Base-by-base conservation (phyloP, 2,329 filamentous ascomycete species). In the Neofusicoccum parvum region DNA sequence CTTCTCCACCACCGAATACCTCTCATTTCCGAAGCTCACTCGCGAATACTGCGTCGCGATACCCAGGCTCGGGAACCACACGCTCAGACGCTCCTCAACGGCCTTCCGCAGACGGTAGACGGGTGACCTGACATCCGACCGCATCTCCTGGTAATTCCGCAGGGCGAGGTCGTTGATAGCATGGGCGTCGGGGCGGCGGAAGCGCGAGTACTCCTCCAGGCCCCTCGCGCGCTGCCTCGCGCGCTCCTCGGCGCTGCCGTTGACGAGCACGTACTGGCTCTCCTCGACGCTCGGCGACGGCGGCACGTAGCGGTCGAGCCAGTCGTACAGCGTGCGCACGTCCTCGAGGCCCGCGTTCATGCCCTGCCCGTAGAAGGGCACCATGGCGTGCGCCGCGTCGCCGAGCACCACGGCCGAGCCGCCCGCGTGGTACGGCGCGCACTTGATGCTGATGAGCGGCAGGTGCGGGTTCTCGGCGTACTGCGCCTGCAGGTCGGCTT, bases 311-410 rank as follows among this genome's bases (percentile, higher is more conserved):
- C 87, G 86, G 78, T 97, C 94, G 1, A 98, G 83, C 49, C 90
- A 84, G 0, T 89, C 87, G 78, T 97, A 99, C 0, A 99, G 86
- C 5, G 96, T 88, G 7, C 91, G 88, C 12, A 99, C 93, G 72
- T 97, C 94, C 80, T 99, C 95, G 48, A 99, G 87, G 0, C 95
- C 95, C 0, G 95, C 91, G 74, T 99, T 99, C 89, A 99, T 96
- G 43, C 95, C 95, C 77, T 99, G 95, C 0, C 95, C 95, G 77
- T 98, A 99, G 79, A 99, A 99, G 0, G 95, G 95, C 0, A 99
- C 93, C 89, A 99, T 97, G 65, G 96, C 95, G 76, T 99, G 95
- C 0, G 95, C 94, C 7, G 95, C 93, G 75, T 99, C 95, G 66
- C 95, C 95, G 41, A 99, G 76, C 56, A 99, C 92, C 67, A 96